phyloP scores from a whole-genome alignment of 2,329 filamentous ascomycete species.

The Botryotinia convoluta region DNA sequence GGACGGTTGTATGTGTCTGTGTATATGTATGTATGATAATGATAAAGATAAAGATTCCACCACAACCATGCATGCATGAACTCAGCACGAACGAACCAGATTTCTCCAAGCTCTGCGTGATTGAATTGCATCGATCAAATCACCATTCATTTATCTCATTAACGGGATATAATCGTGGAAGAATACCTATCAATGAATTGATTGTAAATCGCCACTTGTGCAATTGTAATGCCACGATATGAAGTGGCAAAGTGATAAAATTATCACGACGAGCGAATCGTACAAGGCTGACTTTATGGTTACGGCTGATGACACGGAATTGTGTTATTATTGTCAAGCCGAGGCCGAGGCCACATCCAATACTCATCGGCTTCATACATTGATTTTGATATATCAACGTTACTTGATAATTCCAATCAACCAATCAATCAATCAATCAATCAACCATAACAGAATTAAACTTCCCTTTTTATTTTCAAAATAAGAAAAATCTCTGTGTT shows the following conservation, averaged over 20 bases:
- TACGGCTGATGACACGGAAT: conserved; percentile 29
- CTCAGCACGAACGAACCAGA: background rate
- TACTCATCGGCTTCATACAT: background rate
- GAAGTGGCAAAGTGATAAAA: conserved; percentile 23
- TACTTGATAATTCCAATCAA: background rate
- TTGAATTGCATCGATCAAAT: conserved; percentile 20
- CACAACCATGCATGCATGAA: conserved; percentile 15
- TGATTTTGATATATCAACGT: background rate
- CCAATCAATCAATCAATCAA: background rate
- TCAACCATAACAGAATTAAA: background rate
- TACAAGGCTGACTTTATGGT: conserved; percentile 25
- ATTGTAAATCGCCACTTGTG: conserved; percentile 21
- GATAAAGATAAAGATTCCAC: background rate
- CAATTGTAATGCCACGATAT: conserved; percentile 33
- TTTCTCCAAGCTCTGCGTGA: conserved; percentile 13
- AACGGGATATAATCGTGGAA: background rate
- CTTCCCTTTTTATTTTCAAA: background rate
- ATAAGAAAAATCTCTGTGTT: background rate
- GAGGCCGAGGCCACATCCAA: background rate
- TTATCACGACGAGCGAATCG: conserved; percentile 31
- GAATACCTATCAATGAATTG: background rate
- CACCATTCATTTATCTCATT: conserved; percentile 18
- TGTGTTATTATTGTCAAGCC: background rate
- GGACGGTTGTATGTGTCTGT: background rate
- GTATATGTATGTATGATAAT: conserved; percentile 23